These are phyloP conservation scores for Botrytis fragariae DNA, from an alignment of 2,329 filamentous ascomycete species.

Conservation along the genomic window DNA sequence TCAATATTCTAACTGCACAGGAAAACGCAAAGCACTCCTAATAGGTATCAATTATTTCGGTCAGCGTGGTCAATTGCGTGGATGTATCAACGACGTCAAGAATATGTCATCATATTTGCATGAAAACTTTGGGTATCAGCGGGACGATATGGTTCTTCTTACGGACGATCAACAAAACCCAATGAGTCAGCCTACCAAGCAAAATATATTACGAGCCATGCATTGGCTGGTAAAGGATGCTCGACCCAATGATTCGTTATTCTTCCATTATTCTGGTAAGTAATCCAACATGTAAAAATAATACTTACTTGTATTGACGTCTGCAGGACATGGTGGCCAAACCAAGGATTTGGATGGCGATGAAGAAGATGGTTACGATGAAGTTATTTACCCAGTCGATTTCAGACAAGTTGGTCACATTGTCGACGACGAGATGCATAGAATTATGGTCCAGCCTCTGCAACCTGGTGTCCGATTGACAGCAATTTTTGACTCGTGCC, in stretches of 20 bases:
- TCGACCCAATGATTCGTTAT: slow-evolving; percentile 86
- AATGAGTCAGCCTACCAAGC: slow-evolving; percentile 95
- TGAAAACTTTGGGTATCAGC: slow-evolving; percentile 85
- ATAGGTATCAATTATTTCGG: slow-evolving; percentile 98
- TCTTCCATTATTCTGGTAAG: slow-evolving; percentile 94
- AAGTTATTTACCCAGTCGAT: slow-evolving; percentile 82
- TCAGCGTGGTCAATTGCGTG: slow-evolving; percentile 83
- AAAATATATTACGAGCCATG: slow-evolving; percentile 93
- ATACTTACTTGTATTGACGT: slow-evolving; percentile 20
- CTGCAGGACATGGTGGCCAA: slow-evolving; percentile 72
- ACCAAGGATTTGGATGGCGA: slow-evolving; percentile 76
- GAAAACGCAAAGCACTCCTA: slow-evolving; percentile 80
- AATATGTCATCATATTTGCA: slow-evolving; percentile 94
- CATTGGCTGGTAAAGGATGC: slow-evolving; percentile 97
- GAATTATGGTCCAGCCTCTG: slow-evolving; percentile 72
- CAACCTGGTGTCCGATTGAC: slow-evolving; percentile 77
- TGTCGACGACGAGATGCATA: slow-evolving; percentile 80
- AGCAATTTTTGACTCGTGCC: slow-evolving; percentile 68
- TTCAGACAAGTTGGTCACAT: slow-evolving; percentile 78
- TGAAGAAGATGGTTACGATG: slow-evolving; percentile 78
- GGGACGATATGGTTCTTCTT: slow-evolving; percentile 95
- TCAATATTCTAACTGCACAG: slow-evolving; percentile 89
- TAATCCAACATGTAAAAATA: slow-evolving; percentile 26
- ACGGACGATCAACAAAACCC: slow-evolving; percentile 97
- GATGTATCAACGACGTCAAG: slow-evolving; percentile 96